phyloP scores from a whole-genome alignment of 2,329 filamentous ascomycete species.

The Penicillium crustosum region DNA sequence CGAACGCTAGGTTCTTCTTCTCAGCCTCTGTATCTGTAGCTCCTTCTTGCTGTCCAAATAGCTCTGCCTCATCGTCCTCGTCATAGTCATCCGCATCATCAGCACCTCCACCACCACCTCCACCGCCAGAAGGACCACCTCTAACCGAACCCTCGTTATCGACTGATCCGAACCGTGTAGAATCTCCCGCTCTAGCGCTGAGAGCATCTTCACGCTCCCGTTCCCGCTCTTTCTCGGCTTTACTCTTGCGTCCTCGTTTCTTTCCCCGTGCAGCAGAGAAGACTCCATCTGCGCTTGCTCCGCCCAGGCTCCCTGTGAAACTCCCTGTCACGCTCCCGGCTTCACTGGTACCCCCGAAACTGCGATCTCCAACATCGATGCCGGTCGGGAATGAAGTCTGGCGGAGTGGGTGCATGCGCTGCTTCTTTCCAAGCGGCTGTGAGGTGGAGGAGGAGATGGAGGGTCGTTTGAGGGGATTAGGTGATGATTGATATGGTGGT shows the following conservation, averaged over 20 bases:
- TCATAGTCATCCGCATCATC: slow-evolving; percentile 53
- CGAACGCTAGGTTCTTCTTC: slow-evolving; percentile 52
- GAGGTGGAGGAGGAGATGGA: slow-evolving; percentile 43
- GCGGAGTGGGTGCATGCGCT: slow-evolving; percentile 48
- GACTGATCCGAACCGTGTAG: slow-evolving; percentile 32
- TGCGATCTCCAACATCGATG: slow-evolving; percentile 32
- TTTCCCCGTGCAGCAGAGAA: slow-evolving; percentile 33
- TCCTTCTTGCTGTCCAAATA: slow-evolving; percentile 46
- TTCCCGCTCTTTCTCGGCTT: slow-evolving; percentile 40
- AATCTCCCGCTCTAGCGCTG: slow-evolving; percentile 28
- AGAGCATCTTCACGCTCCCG: slow-evolving; percentile 34
- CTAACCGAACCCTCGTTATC: slow-evolving; percentile 38
- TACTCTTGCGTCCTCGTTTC: slow-evolving; percentile 42
- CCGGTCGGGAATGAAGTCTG: slow-evolving; percentile 48
- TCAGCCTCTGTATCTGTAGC: slow-evolving; percentile 51
- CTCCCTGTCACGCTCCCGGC: slow-evolving; percentile 45
- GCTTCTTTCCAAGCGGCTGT: slow-evolving; percentile 30
- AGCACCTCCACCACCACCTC: slow-evolving; percentile 45
- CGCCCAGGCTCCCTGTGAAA: slow-evolving; percentile 44
- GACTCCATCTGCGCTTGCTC: slow-evolving; percentile 37
- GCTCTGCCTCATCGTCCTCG: slow-evolving; percentile 48
- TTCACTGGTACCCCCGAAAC: slow-evolving; percentile 37
- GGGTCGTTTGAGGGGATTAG: slow-evolving; percentile 43
- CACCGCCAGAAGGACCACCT: slow-evolving; percentile 25
- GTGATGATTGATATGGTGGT: slow-evolving; percentile 30